Evolutionary conservation across 257 asterid genomes (phyloP), one percentile per base, ranked within the genome.

Genomic region (Phtheirospermum japonicum): DNA sequence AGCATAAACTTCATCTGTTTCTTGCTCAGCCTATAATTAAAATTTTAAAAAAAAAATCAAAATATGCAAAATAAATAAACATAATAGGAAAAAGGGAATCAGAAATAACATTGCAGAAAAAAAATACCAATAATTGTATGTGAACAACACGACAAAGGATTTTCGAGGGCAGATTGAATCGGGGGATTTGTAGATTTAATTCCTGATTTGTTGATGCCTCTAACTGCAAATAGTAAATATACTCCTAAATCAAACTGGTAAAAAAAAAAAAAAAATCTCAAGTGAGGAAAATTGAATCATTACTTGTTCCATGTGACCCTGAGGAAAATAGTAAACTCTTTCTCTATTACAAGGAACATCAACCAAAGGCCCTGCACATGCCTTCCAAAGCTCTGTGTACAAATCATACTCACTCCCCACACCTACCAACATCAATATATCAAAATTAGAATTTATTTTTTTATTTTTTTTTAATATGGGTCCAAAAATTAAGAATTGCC

Each of bases 301-400:
- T 71, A 85, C 96, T 75, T 88, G 96, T 68, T 88, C 95, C 79
- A 88, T 77, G 71, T 86, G 96, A 65, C 96, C 96, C 64, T 88
- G 96, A 63, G 95, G 93, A 67, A 88, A 88, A 74, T 88, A 88
- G 77, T 76, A 88, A 71, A 80, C 90, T 68, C 88, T 75, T 51
- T 88, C 88, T 46, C 73, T 52, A 6, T n/a, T 32, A 57, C 81
- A 65, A 67, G 89, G 96, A 73, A 89, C 71, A 73, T 86, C 89
- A 45, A 86, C 95, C 73, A 86, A 70, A 61, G 94, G 90, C 12
- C 96, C 96, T 2, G 96, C 96, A 73, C 96, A 89, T 36, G 95
- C 90, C 77, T 75, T 89, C 96, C 96, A 89, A 17, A 89, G 79
- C 68, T 80, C 90, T 49, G 67, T 70, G 68, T 82, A 82, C 71